These are phyloP conservation scores for Gliomastix tumulicola DNA, from an alignment of 2,329 filamentous ascomycete species.

Conservation along the genomic window DNA sequence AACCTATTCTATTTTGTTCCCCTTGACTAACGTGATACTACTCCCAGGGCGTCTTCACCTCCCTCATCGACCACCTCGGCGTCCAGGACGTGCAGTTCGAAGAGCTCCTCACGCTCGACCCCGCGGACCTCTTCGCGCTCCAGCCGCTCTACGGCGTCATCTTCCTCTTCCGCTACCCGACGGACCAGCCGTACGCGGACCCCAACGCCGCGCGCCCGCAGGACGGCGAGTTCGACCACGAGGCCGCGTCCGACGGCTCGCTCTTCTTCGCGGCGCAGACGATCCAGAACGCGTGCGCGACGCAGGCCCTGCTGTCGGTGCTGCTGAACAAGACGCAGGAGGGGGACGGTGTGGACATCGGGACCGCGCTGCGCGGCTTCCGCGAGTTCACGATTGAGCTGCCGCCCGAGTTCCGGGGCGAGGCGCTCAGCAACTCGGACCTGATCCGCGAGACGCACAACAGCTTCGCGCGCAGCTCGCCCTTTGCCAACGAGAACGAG, in stretches of 20 bases:
- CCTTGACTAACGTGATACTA: constrained; percentile 8
- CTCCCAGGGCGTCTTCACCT: constrained; percentile 84
- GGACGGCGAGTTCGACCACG: constrained; percentile 76
- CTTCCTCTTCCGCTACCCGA: constrained; percentile 97
- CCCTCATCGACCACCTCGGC: constrained; percentile 83
- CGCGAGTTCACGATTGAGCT: constrained; percentile 83
- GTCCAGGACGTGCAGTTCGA: constrained; percentile 95
- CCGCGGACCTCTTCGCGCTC: constrained; percentile 62
- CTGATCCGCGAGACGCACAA: constrained; percentile 78
- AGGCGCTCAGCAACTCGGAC: constrained; percentile 56
- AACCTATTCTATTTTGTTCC: background rate
- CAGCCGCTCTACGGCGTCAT: constrained; percentile 90
- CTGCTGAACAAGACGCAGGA: constrained; percentile 73
- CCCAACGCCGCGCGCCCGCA: constrained; percentile 52
- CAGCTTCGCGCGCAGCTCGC: constrained; percentile 79
- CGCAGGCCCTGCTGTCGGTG: constrained; percentile 87
- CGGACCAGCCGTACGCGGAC: constrained; percentile 53
- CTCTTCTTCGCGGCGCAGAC: constrained; percentile 96
- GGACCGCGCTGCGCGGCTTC: constrained; percentile 65
- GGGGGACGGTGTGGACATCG: constrained; percentile 73
- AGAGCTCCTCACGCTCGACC: constrained; percentile 85
- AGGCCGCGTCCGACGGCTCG: constrained; percentile 62
- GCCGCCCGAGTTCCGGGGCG: constrained; percentile 62
- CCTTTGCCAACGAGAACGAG: constrained; percentile 88
- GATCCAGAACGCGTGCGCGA: constrained; percentile 97